phyloP scores from a whole-genome alignment of 1,139 yeast species.

The Insectozyma bohioensis region DNA sequence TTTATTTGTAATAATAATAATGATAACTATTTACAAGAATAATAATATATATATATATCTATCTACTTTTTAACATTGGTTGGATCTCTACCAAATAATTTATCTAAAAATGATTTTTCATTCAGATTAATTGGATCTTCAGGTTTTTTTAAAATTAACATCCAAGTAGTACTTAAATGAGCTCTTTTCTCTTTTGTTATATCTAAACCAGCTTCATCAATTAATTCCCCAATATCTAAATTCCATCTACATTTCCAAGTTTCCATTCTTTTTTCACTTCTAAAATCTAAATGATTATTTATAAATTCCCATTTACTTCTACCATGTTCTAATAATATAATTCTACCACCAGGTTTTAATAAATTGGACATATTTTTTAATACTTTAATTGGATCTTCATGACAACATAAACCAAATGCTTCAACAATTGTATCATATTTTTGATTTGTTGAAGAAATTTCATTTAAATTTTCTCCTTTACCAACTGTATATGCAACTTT shows the following conservation, averaged over 20 bases:
- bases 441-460: conserved; percentile 39
- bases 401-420: conserved; percentile 94
- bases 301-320: conserved; percentile 77
- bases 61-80: conserved; percentile 13
- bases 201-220: conserved; percentile 82
- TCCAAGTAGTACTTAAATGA: conserved; percentile 95
- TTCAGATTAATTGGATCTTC: conserved; percentile 54
- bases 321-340: conserved; percentile 89
- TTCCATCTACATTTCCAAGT: conserved; percentile 99
- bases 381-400: conserved; percentile 86
- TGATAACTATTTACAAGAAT: conserved; percentile 11
- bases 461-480: conserved; percentile 80
- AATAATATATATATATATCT: no score
- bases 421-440: conserved; percentile 90
- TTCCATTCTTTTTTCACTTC: conserved; percentile 80
- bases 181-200: conserved; percentile 75
- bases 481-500: conserved; percentile 88
- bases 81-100: conserved; percentile 37
- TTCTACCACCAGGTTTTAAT: conserved; percentile 88
- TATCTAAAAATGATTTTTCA: conserved; percentile 45
- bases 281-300: conserved; percentile 76
- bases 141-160: conserved; percentile 70
- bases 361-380: conserved; percentile 69
- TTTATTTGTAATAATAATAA: conserved; percentile 12
- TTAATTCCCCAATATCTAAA: conserved; percentile 81